phyloP scores from a whole-genome alignment of 176 grass and related monocot species.

The Pharus latifolius region DNA sequence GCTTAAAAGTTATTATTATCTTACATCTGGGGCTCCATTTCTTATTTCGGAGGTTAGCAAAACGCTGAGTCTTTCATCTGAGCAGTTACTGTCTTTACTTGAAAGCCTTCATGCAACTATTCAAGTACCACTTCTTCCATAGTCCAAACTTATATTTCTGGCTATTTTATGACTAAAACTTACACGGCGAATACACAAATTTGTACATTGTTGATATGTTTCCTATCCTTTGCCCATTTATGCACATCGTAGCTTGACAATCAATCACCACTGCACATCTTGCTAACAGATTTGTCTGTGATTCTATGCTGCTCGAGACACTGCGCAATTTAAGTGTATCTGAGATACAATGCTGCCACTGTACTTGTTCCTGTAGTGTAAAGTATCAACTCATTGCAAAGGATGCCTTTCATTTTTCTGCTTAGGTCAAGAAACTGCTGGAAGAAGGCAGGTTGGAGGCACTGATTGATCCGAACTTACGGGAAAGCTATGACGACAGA shows the following conservation, averaged over 20 bases:
- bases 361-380: no score
- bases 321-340: no score
- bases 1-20: background rate
- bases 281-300: background rate
- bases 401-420: background rate
- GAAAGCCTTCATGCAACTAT: background rate
- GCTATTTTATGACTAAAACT: background rate
- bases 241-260: no score
- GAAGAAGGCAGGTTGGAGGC: background rate
- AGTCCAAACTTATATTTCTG: background rate
- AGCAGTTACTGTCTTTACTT: background rate
- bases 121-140: background rate
- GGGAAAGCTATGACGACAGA: background rate
- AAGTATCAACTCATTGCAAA: background rate
- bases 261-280: background rate
- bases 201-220: background rate
- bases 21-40: background rate
- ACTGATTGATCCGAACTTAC: conserved; percentile 18
- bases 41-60: background rate
- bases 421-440: conserved; percentile 15
- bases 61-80: background rate
- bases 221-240: background rate
- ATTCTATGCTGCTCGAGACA: background rate
- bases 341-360: no score
- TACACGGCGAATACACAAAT: background rate